These are phyloP conservation scores for Scutellaria barbata DNA, from an alignment of 257 asterid species.

Conservation along the genomic window DNA sequence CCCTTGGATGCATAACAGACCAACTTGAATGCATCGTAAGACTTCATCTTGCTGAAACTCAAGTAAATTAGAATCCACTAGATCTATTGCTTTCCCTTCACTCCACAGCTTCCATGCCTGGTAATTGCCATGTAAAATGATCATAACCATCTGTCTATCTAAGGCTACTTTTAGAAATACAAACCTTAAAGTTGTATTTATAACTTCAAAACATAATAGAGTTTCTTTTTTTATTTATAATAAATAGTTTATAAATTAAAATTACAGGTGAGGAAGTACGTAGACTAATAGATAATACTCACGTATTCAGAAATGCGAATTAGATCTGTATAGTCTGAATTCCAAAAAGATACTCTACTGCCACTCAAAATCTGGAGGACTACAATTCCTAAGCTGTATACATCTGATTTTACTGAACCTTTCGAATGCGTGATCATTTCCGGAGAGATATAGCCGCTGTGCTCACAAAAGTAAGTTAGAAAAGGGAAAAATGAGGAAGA, in stretches of 20 bases:
- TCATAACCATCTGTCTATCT: neutral
- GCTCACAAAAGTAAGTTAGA: neutral
- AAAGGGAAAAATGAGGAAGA: neutral
- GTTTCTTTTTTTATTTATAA: too few species aligned
- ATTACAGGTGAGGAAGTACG: neutral
- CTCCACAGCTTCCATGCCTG: slow-evolving; percentile 27
- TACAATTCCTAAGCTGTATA: slow-evolving; percentile 38
- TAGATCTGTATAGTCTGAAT: too few species aligned
- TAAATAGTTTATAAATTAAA: neutral
- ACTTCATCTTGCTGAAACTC: slow-evolving; percentile 26
- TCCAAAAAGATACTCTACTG: neutral
- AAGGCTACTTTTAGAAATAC: too few species aligned
- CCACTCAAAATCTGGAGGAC: slow-evolving; percentile 40
- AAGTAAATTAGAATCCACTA: slow-evolving; percentile 26
- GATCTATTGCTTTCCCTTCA: slow-evolving; percentile 28
- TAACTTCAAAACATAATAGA: too few species aligned
- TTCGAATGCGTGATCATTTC: neutral
- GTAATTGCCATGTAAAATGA: neutral
- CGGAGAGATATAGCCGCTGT: slow-evolving; percentile 37
- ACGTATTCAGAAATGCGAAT: neutral
- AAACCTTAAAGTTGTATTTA: too few species aligned
- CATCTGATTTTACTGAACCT: slow-evolving; percentile 36
- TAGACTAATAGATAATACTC: neutral
- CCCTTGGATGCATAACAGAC: slow-evolving; percentile 27
- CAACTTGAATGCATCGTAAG: slow-evolving; percentile 36